A percentile compares a stretch with the other conserved stretches of the same genome.
These are phyloP conservation scores for Brassica hybrid DNA, from an alignment of 441 rosid genomes.

Conservation along the genomic window DNA sequence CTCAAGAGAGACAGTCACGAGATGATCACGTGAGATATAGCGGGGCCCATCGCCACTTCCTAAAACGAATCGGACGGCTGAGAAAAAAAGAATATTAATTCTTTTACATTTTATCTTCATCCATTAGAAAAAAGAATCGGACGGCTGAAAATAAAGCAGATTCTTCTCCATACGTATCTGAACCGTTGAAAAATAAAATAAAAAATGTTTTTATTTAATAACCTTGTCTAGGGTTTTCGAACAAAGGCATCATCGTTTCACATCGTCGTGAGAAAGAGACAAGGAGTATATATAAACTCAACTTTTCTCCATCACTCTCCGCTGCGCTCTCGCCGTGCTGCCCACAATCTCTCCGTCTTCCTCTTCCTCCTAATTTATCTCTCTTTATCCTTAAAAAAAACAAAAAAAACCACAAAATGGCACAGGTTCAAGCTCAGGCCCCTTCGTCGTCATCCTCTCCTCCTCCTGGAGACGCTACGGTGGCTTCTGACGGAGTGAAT, in stretches of 20 bases:
- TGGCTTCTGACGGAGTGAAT: slow-evolving; percentile 35
- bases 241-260: slow-evolving; percentile 11
- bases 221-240: slow-evolving; percentile 43
- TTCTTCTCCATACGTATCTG: neutral
- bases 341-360: slow-evolving; percentile 47
- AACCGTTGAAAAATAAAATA: slow-evolving; percentile 1
- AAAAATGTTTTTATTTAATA: neutral
- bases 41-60: too few species aligned
- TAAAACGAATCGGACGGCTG: too few species aligned
- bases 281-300: slow-evolving; percentile 38
- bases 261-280: slow-evolving; percentile 15
- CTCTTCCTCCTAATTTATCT: slow-evolving; percentile 32
- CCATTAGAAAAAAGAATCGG: neutral
- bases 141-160: slow-evolving; percentile 22
- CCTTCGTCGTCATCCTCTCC: slow-evolving; percentile 36
- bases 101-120: too few species aligned
- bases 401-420: neutral
- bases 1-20: slow-evolving; percentile 13
- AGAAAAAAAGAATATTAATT: too few species aligned
- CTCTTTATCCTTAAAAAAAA: neutral
- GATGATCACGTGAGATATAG: slow-evolving; percentile 34
- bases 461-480: slow-evolving; percentile 37
- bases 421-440: slow-evolving; percentile 37
- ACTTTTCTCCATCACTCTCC: slow-evolving; percentile 39
- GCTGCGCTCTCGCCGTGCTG: slow-evolving; percentile 48